Conservation (phyloP, 768 basidiomycete genomes). For the Exsudoporus frostii region DNA sequence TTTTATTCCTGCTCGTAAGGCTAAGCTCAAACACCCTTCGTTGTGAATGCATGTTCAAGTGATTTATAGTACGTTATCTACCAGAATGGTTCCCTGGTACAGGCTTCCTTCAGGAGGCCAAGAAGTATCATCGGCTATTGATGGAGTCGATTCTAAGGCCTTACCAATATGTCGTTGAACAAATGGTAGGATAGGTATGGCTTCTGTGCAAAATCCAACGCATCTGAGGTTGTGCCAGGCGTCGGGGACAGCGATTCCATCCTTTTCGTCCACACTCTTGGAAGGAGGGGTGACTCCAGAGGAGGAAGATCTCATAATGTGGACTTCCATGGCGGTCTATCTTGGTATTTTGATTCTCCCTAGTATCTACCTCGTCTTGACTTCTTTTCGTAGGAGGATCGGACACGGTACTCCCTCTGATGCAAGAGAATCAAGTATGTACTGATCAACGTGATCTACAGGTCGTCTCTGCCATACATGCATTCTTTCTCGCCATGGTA, state of each 20-base stretch:
- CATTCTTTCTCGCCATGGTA: conserved; percentile 26
- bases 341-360: conserved; percentile 1
- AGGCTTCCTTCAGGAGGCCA: conserved; percentile 32
- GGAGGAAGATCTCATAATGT: conserved; percentile 23
- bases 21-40: no score
- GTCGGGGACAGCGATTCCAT: conserved; percentile 12
- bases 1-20: conserved; percentile 19
- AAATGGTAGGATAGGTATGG: conserved; percentile 38
- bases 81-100: conserved; percentile 37
- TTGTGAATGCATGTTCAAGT: not conserved
- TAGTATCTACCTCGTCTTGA: not conserved
- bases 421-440: conserved; percentile 35
- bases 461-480: conserved; percentile 15
- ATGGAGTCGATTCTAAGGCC: conserved; percentile 43
- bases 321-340: conserved; percentile 11
- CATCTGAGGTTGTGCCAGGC: conserved; percentile 13
- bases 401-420: conserved; percentile 39
- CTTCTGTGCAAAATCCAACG: not conserved
- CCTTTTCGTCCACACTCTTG: conserved; percentile 18
- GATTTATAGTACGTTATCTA: conserved; percentile 24
- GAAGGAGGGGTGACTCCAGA: conserved; percentile 9
- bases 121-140: conserved; percentile 24
- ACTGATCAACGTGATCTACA: not conserved
- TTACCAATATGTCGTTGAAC: conserved; percentile 41
- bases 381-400: conserved; percentile 33